Evolutionary conservation across 495 filamentous ascomycete species (phyloP).

Genomic region (Haplographium delicatum): DNA sequence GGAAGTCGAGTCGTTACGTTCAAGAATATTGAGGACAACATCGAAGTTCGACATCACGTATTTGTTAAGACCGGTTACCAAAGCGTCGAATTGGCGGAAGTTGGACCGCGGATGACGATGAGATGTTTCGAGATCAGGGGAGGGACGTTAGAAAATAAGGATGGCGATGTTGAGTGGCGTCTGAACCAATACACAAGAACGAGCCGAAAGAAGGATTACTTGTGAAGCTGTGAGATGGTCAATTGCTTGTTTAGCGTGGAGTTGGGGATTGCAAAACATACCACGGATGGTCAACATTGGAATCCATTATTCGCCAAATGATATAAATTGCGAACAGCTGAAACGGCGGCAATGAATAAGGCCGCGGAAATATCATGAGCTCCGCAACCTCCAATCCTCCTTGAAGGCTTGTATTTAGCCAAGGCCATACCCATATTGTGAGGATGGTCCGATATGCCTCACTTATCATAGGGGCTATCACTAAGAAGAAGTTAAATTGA

Average conservation of each 20-base stretch:
- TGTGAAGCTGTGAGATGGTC: conserved; percentile 43
- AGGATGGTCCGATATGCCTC: neutral
- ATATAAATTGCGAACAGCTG: conserved; percentile 11
- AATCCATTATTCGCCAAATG: conserved; percentile 10
- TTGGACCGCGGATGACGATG: conserved; percentile 96
- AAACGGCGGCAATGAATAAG: neutral
- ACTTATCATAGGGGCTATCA: no score
- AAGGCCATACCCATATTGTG: neutral
- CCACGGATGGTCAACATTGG: conserved; percentile 9
- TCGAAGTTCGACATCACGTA: conserved; percentile 80
- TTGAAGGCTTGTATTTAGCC: neutral
- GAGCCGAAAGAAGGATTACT: conserved; percentile 85
- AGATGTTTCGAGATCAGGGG: conserved; percentile 87
- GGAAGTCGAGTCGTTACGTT: conserved; percentile 91
- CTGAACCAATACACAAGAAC: conserved; percentile 93
- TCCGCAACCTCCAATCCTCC: neutral
- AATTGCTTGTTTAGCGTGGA: conserved; percentile 24
- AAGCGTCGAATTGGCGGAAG: conserved; percentile 88
- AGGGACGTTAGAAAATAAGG: conserved; percentile 91
- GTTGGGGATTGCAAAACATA: conserved; percentile 21
- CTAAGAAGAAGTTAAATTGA: no score
- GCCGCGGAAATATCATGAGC: neutral
- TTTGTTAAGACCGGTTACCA: conserved; percentile 81
- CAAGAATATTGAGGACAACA: conserved; percentile 88
- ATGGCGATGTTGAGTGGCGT: conserved; percentile 95